Evolutionary conservation across 2,329 filamentous ascomycete genomes (phyloP).

Genomic region (Talaromyces pinophilus): DNA sequence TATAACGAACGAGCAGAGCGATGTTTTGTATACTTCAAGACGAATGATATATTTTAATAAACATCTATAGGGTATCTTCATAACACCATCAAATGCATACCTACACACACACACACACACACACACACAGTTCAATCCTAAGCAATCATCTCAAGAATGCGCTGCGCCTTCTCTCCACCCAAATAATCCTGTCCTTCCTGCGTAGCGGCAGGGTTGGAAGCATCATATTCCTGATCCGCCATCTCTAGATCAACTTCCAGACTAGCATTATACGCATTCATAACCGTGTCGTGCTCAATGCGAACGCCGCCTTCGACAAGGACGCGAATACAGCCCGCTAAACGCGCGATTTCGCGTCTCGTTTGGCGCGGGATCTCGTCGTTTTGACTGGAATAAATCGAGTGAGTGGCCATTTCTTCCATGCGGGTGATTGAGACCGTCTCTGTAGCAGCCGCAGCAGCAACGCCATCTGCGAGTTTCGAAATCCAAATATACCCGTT

Average conservation of each 20-base stretch:
- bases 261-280: slow-evolving; percentile 76
- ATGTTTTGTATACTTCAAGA: not conserved
- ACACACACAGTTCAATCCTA: not conserved
- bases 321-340: slow-evolving; percentile 78
- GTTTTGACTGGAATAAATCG: slow-evolving; percentile 94
- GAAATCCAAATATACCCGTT: slow-evolving; percentile 97
- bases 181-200: slow-evolving; percentile 46
- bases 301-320: slow-evolving; percentile 78
- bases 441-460: slow-evolving; percentile 45
- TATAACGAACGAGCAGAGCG: not conserved
- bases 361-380: slow-evolving; percentile 76
- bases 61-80: slow-evolving; percentile 12
- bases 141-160: slow-evolving; percentile 38
- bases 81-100: slow-evolving; percentile 10
- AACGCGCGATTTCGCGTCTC: slow-evolving; percentile 81
- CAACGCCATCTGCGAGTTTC: slow-evolving; percentile 68
- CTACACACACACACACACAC: not conserved
- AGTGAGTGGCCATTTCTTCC: slow-evolving; percentile 81
- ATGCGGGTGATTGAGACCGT: slow-evolving; percentile 73
- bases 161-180: slow-evolving; percentile 42
- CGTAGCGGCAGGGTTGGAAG: slow-evolving; percentile 28
- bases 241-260: slow-evolving; percentile 63
- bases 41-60: not conserved
- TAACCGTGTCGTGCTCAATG: slow-evolving; percentile 89
- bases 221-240: slow-evolving; percentile 42